Evolutionary conservation across 495 filamentous ascomycete species (phyloP), one percentile per base, ranked within the genome.

Genomic region (Penicillium bialowiezense): DNA sequence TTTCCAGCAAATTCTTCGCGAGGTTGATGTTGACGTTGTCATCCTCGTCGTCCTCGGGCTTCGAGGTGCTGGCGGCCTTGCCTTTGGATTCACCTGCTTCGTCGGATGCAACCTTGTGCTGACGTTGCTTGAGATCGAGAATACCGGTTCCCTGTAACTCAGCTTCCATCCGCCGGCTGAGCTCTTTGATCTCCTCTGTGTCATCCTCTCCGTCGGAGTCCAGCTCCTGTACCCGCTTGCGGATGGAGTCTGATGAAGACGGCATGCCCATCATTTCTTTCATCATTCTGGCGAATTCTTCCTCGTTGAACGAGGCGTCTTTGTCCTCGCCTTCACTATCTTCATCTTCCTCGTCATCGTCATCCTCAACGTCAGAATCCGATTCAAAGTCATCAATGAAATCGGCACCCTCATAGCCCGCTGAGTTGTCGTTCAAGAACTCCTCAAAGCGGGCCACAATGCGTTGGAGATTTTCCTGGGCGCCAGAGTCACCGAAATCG

Each of bases 261-360:
- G 89, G 85, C 66, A 95, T 74, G 9, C 89, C 89, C 88, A 93
- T 93, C 88, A 96, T 96, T 62, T 95, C 90, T 44, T 84, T 82
- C 90, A 97, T 96, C 85, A 95, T 88, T 40, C 60, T 74, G 14
- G 85, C 73, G 58, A 96, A 96, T 51, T 91, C 87, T 20, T 85
- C 82, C 67, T 96, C 91, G 56, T 96, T 82, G 54, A 95, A 90
- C 28, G 81, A 84, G 2, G 87, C 80, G 43, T 88, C 85, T 51
- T 83, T 84, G 54, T 93, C 88, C 58, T 93, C 85, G 17, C 80
- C 83, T 18, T 79, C 75, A 60, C 55, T 76, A 48, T 68, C 72
- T 9, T 68, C 55, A 3, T 77, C 74, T 9, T 82, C 83, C 15
- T 80, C 23, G 23, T 26, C 75, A 14, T 81, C 75, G 29, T 83